These are phyloP conservation scores for Hysterangium stoloniferum DNA, from an alignment of 768 basidiomycete species.

Conservation along the genomic window DNA sequence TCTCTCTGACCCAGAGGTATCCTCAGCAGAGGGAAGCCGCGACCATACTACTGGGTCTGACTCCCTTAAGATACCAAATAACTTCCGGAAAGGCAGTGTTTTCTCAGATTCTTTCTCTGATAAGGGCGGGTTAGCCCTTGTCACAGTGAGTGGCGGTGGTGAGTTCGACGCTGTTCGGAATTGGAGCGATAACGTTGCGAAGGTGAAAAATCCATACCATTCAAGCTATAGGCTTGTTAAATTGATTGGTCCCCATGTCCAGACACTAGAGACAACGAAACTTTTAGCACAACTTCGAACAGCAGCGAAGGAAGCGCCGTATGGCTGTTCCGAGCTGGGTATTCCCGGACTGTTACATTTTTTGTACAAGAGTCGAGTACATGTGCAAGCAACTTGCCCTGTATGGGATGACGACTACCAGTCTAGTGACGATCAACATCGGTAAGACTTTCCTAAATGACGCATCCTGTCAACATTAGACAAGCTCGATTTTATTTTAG, in stretches of 20 bases:
- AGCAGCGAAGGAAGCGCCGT: slow-evolving; percentile 1
- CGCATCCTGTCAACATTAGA: not conserved
- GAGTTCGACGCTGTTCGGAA: slow-evolving; percentile 79
- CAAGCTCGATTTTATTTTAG: slow-evolving; percentile 31
- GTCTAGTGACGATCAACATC: slow-evolving; percentile 44
- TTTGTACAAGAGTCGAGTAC: slow-evolving; percentile 82
- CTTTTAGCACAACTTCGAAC: slow-evolving; percentile 15
- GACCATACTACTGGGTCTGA: too few species aligned
- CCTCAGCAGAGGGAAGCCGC: too few species aligned
- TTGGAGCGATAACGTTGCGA: slow-evolving; percentile 65
- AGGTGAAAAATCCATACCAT: slow-evolving; percentile 31
- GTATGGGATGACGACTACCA: slow-evolving; percentile 84
- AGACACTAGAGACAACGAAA: slow-evolving; percentile 65
- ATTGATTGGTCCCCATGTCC: slow-evolving; percentile 5
- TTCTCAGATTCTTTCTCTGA: not conserved
- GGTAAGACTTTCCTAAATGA: slow-evolving; percentile 32
- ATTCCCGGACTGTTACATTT: slow-evolving; percentile 92
- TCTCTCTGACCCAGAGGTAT: too few species aligned
- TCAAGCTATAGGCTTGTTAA: not conserved
- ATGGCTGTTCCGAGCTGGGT: slow-evolving; percentile 45
- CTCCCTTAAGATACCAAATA: too few species aligned
- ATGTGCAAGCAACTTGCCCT: slow-evolving; percentile 87
- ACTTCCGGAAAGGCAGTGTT: too few species aligned
- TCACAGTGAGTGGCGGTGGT: slow-evolving; percentile 73
- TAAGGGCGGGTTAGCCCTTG: slow-evolving; percentile 44